Conservation (phyloP, 805 yeast species). For the fission yeast (Schizosaccharomyces pombe) region ASM294v3 CU329670.1:2771501-2772000, state of each 20-base stretch:
- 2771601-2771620: background rate
- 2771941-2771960: background rate
- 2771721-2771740: background rate
- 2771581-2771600: background rate
- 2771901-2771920: background rate
- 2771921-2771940: background rate
- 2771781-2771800: background rate
- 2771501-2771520: constrained; percentile 46
- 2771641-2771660: background rate
- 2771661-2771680: background rate
- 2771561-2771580: constrained; percentile 35
- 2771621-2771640: background rate
- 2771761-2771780: background rate
- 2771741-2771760: background rate
- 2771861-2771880: background rate
- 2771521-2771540: constrained; percentile 93
- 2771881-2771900: background rate
- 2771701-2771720: background rate
- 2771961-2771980: background rate
- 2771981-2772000: background rate
- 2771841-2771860: background rate
- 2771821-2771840: background rate
- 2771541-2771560: constrained; percentile 62
- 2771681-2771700: background rate
- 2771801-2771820: background rate